Percentiles rank a stretch among this genome's conserved stretches.
These are phyloP conservation scores for Anacardium occidentale DNA, from an alignment of 345 rosid genomes.

Conservation along the genomic window DNA sequence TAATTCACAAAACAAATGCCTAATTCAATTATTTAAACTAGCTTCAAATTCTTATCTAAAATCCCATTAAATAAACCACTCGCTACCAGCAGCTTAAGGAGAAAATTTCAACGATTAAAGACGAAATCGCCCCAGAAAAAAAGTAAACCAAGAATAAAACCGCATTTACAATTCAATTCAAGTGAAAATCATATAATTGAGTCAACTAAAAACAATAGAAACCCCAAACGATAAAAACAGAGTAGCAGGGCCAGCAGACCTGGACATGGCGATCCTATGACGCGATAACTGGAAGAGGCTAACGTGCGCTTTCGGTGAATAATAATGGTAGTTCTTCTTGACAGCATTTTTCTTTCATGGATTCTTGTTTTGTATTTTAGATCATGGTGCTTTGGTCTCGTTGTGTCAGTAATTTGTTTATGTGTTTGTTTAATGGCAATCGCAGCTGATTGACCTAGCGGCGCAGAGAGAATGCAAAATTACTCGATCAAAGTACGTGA, in stretches of 20 bases:
- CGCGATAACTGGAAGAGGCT: slow-evolving; percentile 15
- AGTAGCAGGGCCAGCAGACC: slow-evolving; percentile 26
- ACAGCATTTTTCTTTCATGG: slow-evolving; percentile 50
- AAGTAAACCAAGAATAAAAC: not conserved
- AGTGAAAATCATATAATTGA: not conserved
- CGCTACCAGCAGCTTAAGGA: not conserved
- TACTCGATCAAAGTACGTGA: not conserved
- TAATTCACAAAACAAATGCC: not conserved
- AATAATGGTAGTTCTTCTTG: slow-evolving; percentile 7
- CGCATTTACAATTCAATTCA: not conserved
- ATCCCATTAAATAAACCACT: not conserved
- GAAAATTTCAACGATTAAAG: not conserved
- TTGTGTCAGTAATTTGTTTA: not conserved
- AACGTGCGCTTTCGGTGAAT: slow-evolving; percentile 17
- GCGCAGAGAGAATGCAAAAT: not conserved
- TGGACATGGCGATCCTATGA: slow-evolving; percentile 52
- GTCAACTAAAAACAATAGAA: not conserved
- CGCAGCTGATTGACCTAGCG: not conserved
- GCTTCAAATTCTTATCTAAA: not conserved
- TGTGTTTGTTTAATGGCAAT: not conserved
- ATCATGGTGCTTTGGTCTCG: no score
- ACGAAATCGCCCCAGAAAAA: not conserved
- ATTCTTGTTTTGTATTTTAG: slow-evolving; percentile 16
- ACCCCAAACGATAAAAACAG: not conserved
- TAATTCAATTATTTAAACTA: not conserved